phyloP scores from a whole-genome alignment of 192 early-diverging fungal species.

The Cladochytrium replicatum region DNA sequence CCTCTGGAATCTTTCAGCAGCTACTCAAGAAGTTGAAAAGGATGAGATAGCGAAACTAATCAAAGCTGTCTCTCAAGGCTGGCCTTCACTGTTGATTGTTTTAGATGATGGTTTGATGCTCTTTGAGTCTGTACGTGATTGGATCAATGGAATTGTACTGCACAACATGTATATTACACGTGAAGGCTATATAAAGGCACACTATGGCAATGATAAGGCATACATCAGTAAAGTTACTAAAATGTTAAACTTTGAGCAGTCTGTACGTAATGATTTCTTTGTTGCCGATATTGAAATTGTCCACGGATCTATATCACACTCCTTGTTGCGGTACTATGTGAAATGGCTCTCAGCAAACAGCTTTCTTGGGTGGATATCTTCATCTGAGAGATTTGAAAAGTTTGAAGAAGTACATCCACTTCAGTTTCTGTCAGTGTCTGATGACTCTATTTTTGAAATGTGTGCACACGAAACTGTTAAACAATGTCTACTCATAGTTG shows the following conservation, averaged over 20 bases:
- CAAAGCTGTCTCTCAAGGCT: no score
- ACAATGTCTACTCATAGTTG: no score
- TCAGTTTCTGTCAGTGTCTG: no score
- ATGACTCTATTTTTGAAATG: no score
- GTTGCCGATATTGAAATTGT: conserved; percentile 4
- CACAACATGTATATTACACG: conserved; percentile 5
- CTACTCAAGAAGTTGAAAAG: no score
- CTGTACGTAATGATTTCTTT: conserved; percentile 11
- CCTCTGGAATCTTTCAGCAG: no score
- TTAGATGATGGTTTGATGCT: not conserved
- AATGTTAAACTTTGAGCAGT: conserved; percentile 5
- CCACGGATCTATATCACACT: not conserved
- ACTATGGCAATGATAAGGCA: conserved; percentile 8
- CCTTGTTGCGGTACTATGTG: conserved; percentile 6
- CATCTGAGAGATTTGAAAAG: no score
- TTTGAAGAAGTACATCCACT: no score
- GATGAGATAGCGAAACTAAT: no score
- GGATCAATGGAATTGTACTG: conserved; percentile 9
- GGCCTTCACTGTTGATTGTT: conserved; percentile 8
- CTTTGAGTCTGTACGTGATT: conserved; percentile 10
- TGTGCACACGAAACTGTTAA: no score
- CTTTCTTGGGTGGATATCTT: no score
- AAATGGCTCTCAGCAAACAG: conserved; percentile 1
- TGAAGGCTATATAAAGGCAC: not conserved
- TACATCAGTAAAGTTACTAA: not conserved